Base-by-base conservation (phyloP, 2,329 filamentous ascomycete genomes). In the Trichocomaceae sp. region DNA sequence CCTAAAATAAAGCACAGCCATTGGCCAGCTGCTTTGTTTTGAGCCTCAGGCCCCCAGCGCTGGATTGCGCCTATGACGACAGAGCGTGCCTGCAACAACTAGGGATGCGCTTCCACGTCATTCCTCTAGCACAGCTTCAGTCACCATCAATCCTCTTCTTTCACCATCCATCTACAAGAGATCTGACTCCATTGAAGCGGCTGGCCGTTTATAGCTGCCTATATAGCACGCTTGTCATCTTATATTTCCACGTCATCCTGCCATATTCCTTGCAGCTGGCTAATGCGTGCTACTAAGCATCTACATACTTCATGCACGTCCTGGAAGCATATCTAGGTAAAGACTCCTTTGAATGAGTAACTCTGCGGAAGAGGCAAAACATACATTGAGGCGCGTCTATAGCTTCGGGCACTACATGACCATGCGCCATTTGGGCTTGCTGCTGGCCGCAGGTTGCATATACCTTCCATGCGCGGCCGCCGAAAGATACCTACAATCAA, bases 401-500 rank as follows among this genome's bases (percentile, higher is more conserved):
- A 4, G 23, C 7, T 2, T 5, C 29, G 12, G 29, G 15, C 8
- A 12, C 41, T 46, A 47, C 23, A 29, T 35, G 5, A 31, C 12
- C 22, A 58, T 58, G 19, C 48, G 42, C 9, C 35, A 29, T 26
- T 20, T 17, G 15, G 15, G 19, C 17, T 39, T 50, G 44, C 47
- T 58, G 23, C 47, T 58, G 13, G 5, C 47, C 17, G 47, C 44
- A 48, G 39, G 41, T 26, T 50, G 26, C 26, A 31, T 35, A n/a
- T 39, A 17, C 39, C 35, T 58, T 19, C 54, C 20, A 31, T 46
- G 26, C 31, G 54, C 29, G 3, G 50, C 17, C 37, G 57, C 57
- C 19, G 54, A 53, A 2, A 23, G 35, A 2, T 56, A 57, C 23
- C 50, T 58, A 6, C 39, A 37, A n/a, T 53, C 53, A n/a, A 53